Evolutionary conservation across 2,329 filamentous ascomycete species (phyloP).

Genomic region (Pestalotiopsis sp.): DNA sequence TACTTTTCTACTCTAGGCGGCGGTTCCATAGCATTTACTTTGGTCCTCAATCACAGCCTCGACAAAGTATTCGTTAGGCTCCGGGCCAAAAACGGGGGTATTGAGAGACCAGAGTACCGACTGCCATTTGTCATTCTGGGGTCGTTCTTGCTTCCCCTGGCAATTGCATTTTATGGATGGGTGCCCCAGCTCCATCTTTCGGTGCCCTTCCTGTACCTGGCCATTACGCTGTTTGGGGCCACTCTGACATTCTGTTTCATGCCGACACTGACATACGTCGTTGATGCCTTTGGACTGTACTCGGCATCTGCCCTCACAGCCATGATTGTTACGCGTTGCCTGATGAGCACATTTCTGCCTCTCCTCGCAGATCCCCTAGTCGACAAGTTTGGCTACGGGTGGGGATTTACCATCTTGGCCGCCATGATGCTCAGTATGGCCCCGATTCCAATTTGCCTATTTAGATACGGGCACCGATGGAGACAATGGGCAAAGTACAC

Average conservation of each 20-base stretch:
- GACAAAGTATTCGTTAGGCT: conserved; percentile 57
- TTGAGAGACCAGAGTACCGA: conserved; percentile 55
- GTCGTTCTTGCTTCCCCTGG: conserved; percentile 46
- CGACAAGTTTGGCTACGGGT: conserved; percentile 52
- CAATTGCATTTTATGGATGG: conserved; percentile 55
- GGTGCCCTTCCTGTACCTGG: conserved; percentile 44
- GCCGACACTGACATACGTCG: conserved; percentile 57
- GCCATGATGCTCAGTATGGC: conserved; percentile 44
- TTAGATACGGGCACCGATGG: conserved; percentile 55
- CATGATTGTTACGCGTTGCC: conserved; percentile 56
- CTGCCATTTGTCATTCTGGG: conserved; percentile 55
- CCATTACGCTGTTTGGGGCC: conserved; percentile 47
- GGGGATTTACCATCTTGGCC: conserved; percentile 50
- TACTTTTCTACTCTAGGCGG: conserved; percentile 36
- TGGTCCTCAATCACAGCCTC: conserved; percentile 52
- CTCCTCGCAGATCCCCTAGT: conserved; percentile 51
- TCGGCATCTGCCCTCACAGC: conserved; percentile 61
- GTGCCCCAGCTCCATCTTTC: conserved; percentile 45
- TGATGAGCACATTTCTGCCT: conserved; percentile 61
- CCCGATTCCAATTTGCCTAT: conserved; percentile 53
- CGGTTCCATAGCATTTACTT: conserved; percentile 50
- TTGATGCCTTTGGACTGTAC: conserved; percentile 59
- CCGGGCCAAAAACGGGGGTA: conserved; percentile 39
- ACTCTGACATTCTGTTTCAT: conserved; percentile 49
- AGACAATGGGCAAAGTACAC: conserved; percentile 53